Conservation (phyloP, 257 asterid species). For the Ocimum tenuiflorum region DNA sequence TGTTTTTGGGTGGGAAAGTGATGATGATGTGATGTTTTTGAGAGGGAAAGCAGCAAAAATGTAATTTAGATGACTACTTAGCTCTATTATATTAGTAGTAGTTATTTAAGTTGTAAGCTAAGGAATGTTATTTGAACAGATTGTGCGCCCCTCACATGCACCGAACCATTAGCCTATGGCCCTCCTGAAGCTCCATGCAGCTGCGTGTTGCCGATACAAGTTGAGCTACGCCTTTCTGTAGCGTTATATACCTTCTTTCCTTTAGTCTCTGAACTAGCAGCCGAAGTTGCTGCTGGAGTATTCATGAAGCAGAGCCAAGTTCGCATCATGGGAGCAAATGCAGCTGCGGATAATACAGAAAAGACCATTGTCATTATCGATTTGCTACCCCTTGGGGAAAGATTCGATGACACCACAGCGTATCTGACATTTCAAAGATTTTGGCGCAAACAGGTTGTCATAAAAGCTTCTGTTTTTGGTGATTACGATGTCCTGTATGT, state of each 20-base stretch:
- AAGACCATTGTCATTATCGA: constrained; percentile 68
- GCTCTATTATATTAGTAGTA: too few species aligned
- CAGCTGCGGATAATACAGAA: constrained; percentile 64
- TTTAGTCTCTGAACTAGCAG: constrained; percentile 73
- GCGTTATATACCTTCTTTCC: constrained; percentile 83
- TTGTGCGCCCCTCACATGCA: constrained; percentile 62
- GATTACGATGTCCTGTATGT: constrained; percentile 76
- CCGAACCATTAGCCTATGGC: constrained; percentile 67
- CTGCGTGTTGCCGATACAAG: constrained; percentile 83
- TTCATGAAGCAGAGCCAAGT: constrained; percentile 79
- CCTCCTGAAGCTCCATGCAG: constrained; percentile 71
- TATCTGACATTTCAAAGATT: constrained; percentile 58
- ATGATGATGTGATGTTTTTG: too few species aligned
- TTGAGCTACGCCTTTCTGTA: constrained; percentile 57
- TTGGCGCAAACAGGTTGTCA: constrained; percentile 66
- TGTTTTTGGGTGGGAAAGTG: too few species aligned
- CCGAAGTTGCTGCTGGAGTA: constrained; percentile 74
- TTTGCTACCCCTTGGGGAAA: constrained; percentile 73
- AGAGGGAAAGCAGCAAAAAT: too few species aligned
- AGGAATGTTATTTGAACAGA: constrained; percentile 31
- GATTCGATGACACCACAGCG: constrained; percentile 58
- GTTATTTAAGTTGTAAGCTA: neutral
- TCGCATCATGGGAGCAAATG: constrained; percentile 91
- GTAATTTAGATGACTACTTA: too few species aligned
- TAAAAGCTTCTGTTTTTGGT: constrained; percentile 57